Percentiles rank a stretch among this genome's conserved stretches.
These are phyloP conservation scores for Acacia melanoxylon DNA, from an alignment of 306 rosid species.

Conservation along the genomic window DNA sequence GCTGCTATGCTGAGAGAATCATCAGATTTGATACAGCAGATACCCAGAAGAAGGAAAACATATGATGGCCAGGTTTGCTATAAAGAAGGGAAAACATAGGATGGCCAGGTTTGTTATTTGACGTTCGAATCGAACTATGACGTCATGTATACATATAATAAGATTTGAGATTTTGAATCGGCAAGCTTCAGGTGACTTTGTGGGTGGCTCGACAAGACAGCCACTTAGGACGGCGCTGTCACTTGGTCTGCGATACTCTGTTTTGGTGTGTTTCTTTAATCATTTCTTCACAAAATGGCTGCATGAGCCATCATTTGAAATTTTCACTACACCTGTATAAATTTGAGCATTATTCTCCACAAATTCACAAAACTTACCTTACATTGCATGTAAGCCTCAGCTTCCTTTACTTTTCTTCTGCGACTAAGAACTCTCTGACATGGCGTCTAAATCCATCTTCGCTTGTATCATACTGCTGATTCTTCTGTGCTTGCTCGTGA, in stretches of 20 bases:
- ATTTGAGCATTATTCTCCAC: constrained; percentile 21
- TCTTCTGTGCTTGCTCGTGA: constrained; percentile 41
- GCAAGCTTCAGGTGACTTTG: constrained; percentile 37
- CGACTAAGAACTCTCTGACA: constrained; percentile 16
- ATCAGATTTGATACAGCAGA: constrained; percentile 20
- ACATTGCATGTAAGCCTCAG: constrained; percentile 11
- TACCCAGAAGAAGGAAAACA: constrained; percentile 23
- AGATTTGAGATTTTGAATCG: constrained; percentile 20
- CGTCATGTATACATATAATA: background rate
- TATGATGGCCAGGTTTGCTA: constrained; percentile 17
- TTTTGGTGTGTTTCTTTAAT: constrained; percentile 28
- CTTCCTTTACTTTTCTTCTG: background rate
- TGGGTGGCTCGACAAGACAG: constrained; percentile 38
- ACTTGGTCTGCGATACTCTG: background rate
- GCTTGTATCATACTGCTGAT: constrained; percentile 29
- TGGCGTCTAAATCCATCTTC: constrained; percentile 49
- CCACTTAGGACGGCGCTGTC: constrained; percentile 61
- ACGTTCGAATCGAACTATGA: constrained; percentile 18
- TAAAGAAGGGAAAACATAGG: constrained; percentile 24
- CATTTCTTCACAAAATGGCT: constrained; percentile 61
- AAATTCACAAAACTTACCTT: background rate
- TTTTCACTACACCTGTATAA: constrained; percentile 45
- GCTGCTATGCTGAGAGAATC: background rate
- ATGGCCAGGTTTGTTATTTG: constrained; percentile 23
- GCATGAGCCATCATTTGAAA: constrained; percentile 51